phyloP scores from a whole-genome alignment of 2,329 filamentous ascomycete species.

The Aurifilum marmelostoma region DNA sequence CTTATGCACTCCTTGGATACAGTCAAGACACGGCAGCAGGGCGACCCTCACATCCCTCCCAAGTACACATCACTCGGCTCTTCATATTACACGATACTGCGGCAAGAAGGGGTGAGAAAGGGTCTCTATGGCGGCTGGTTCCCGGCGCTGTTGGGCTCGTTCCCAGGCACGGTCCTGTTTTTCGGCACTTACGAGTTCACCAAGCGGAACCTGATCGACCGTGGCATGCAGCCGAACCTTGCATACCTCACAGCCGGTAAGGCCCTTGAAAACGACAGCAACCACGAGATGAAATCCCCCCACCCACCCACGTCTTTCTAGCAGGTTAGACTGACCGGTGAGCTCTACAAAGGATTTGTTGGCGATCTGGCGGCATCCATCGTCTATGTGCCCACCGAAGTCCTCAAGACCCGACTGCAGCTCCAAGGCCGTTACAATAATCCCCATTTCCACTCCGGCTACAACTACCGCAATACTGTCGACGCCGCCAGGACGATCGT shows the following conservation, averaged over 20 bases:
- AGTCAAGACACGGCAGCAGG: conserved; percentile 97
- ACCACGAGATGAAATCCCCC: too few relatives aligned
- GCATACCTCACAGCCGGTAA: conserved; percentile 84
- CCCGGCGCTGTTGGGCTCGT: conserved; percentile 88
- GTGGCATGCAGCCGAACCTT: conserved; percentile 77
- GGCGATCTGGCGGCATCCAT: conserved; percentile 91
- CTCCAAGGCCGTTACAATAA: conserved; percentile 96
- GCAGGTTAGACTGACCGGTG: conserved; percentile 2
- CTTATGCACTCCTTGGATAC: conserved; percentile 99
- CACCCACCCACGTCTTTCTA: background rate
- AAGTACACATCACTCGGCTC: conserved; percentile 90
- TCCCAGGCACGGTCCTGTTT: conserved; percentile 91
- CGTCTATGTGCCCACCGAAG: conserved; percentile 95
- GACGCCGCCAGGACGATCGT: conserved; percentile 88
- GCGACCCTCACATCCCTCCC: conserved; percentile 88
- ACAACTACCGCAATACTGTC: conserved; percentile 87
- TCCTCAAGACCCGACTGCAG: conserved; percentile 95
- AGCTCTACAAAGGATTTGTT: conserved; percentile 69
- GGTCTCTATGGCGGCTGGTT: conserved; percentile 94
- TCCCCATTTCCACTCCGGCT: conserved; percentile 88
- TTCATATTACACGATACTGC: conserved; percentile 90
- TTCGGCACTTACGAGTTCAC: conserved; percentile 97
- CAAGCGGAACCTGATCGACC: conserved; percentile 86
- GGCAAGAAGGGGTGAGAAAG: conserved; percentile 84
- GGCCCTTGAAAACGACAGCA: conserved; percentile 27